Evolutionary conservation across 768 basidiomycete genomes (phyloP).

Genomic region (Phallus indusiatus): DNA sequence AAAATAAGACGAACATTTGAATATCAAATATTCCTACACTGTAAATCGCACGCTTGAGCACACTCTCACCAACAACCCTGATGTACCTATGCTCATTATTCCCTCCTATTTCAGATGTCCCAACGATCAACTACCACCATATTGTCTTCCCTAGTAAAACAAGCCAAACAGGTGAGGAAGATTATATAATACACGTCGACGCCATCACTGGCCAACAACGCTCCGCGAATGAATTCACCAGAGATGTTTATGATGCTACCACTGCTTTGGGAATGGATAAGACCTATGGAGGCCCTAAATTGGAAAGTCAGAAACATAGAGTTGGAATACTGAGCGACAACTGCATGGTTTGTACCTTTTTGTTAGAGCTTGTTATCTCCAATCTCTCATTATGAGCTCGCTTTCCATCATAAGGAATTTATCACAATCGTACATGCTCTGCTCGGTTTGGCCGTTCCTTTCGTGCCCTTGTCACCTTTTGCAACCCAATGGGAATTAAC

Average conservation of each 20-base stretch:
- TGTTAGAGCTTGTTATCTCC: not conserved
- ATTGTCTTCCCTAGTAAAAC: conserved; percentile 37
- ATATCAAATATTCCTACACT: no score
- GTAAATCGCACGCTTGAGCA: no score
- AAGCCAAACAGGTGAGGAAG: conserved; percentile 50
- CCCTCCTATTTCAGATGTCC: conserved; percentile 39
- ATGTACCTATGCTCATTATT: conserved; percentile 54
- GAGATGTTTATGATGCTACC: conserved; percentile 42
- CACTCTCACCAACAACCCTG: not conserved
- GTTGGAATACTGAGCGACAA: conserved; percentile 66
- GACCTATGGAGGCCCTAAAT: conserved; percentile 45
- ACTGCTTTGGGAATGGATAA: conserved; percentile 40
- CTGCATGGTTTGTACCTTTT: conserved; percentile 39
- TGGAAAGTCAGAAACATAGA: conserved; percentile 47
- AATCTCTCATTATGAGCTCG: not conserved
- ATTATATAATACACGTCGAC: conserved; percentile 50
- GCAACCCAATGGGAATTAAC: conserved; percentile 49
- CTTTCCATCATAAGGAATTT: conserved; percentile 37
- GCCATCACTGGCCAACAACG: conserved; percentile 37
- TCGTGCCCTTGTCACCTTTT: conserved; percentile 43
- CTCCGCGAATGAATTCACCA: conserved; percentile 38
- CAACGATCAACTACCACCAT: conserved; percentile 47
- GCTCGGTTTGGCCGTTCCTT: conserved; percentile 39
- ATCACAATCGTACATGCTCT: conserved; percentile 39
- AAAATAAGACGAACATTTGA: no score